phyloP scores from a whole-genome alignment of 345 rosid genomes.

The Iberis pinnata region DNA sequence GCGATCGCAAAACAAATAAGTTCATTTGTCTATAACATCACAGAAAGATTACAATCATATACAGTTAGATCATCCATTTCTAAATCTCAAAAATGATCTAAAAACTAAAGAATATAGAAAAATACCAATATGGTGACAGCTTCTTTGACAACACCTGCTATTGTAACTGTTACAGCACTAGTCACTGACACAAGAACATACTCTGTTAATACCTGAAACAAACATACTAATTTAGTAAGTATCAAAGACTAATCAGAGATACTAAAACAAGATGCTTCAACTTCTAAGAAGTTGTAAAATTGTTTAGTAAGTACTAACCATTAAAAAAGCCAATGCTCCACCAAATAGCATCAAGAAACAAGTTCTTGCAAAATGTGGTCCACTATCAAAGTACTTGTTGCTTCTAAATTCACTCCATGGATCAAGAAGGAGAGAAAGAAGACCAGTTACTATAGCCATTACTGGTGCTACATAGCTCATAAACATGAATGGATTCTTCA shows the following conservation, averaged over 20 bases:
- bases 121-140: slow-evolving; percentile 92
- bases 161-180: slow-evolving; percentile 96
- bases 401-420: slow-evolving; percentile 80
- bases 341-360: slow-evolving; percentile 90
- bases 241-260: slow-evolving; percentile 4
- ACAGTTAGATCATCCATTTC: too few species aligned
- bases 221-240: slow-evolving; percentile 12
- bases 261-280: too few species aligned
- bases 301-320: slow-evolving; percentile 42
- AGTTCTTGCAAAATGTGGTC: slow-evolving; percentile 71
- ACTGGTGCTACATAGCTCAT: slow-evolving; percentile 84
- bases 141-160: slow-evolving; percentile 98
- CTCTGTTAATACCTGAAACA: slow-evolving; percentile 84
- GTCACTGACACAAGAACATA: slow-evolving; percentile 91
- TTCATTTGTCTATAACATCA: not conserved
- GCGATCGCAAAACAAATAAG: too few species aligned
- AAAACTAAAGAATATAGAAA: not conserved
- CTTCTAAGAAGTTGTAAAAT: not conserved
- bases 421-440: slow-evolving; percentile 80
- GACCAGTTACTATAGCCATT: slow-evolving; percentile 76
- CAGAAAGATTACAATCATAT: not conserved
- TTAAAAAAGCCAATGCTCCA: slow-evolving; percentile 89
- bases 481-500: slow-evolving; percentile 81
- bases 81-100: not conserved
- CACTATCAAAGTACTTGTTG: slow-evolving; percentile 70